Evolutionary conservation across 805 yeast genomes (phyloP), one percentile per base, ranked within the genome.

Genomic region (Candida yuanshanica): DNA sequence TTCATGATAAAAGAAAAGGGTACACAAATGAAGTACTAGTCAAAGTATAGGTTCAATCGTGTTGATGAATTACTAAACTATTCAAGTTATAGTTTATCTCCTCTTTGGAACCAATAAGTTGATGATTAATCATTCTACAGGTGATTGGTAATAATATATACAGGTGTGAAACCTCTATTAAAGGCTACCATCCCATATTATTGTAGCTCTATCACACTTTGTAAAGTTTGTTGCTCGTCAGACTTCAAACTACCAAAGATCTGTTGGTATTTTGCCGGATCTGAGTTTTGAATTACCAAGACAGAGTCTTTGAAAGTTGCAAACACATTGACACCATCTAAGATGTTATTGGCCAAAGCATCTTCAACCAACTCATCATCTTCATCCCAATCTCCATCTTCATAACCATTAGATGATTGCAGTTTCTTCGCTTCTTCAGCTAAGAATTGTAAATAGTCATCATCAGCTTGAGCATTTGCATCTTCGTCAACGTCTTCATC

Each of bases 351-450:
- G 20, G 84, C 75, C 56, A 84, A 68, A 9, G 96, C 79, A 56
- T 84, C 96, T 55, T 90, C 97, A 35, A 81, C 79, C 35, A 85
- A 70, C 8, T 84, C 93, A 37, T 83, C 93, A 38, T 77, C 83
- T 32, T 83, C 91, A 36, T 83, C 91, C 36, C 77, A 83, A 27
- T 59, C 44, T 21, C 37, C 81, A 25, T 60, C 48, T 18, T 42
- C 83, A 27, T 62, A 66, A 16, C 60, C 64, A 1, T 68, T 69
- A 4, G 62, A 52, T 16, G 61, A 55, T 33, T 62, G 59, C 38
- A 68, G 48, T 38, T 64, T 65, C 20, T 57, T 65, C 9, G 72
- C 63, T 45, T 75, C 76, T 20, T 64, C 58, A 14, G 68, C 65
- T 42, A 80, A 59, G 50, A 73, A 75, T 21, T 72, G 66, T 42